Percentiles rank a stretch among this genome's conserved stretches.
Conservation (phyloP, 169 alveolate genomes). For the Plasmodium ovale region DNA sequence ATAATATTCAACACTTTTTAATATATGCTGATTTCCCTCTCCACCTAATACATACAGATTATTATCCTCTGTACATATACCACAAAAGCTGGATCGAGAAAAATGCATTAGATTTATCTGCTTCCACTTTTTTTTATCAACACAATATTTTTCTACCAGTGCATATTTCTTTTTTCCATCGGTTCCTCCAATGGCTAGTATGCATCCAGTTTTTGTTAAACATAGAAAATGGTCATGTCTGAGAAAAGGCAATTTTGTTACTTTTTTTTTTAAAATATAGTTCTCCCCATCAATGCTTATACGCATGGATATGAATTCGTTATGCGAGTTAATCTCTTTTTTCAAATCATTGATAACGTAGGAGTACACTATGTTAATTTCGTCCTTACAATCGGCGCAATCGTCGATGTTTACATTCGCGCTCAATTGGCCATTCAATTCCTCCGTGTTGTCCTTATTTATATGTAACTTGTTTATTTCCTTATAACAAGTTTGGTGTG, state of each 20-base stretch:
- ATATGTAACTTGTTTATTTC: conserved; percentile 20
- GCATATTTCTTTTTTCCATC: conserved; percentile 67
- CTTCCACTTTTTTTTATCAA: conserved; percentile 61
- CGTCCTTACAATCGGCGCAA: background rate
- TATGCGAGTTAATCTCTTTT: conserved; percentile 39
- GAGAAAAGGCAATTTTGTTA: conserved; percentile 63
- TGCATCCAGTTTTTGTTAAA: conserved; percentile 61
- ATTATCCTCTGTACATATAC: conserved; percentile 70
- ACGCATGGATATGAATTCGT: conserved; percentile 42
- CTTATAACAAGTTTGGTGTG: background rate
- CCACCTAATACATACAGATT: conserved; percentile 70
- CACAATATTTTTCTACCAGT: conserved; percentile 54
- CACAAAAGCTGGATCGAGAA: conserved; percentile 75
- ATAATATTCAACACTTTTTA: conserved; percentile 73
- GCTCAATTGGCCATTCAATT: background rate
- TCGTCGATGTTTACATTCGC: background rate
- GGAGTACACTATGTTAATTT: conserved; percentile 46
- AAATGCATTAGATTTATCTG: conserved; percentile 73
- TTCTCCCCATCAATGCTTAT: conserved; percentile 37
- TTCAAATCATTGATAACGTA: conserved; percentile 43
- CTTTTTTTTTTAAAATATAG: conserved; percentile 27
- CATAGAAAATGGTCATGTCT: conserved; percentile 73
- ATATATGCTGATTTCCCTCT: conserved; percentile 67
- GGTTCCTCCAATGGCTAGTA: conserved; percentile 70
- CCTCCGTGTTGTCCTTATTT: conserved; percentile 7